Evolutionary conservation across 2,329 filamentous ascomycete genomes (phyloP).

Genomic region (Epichloe elymi): DNA sequence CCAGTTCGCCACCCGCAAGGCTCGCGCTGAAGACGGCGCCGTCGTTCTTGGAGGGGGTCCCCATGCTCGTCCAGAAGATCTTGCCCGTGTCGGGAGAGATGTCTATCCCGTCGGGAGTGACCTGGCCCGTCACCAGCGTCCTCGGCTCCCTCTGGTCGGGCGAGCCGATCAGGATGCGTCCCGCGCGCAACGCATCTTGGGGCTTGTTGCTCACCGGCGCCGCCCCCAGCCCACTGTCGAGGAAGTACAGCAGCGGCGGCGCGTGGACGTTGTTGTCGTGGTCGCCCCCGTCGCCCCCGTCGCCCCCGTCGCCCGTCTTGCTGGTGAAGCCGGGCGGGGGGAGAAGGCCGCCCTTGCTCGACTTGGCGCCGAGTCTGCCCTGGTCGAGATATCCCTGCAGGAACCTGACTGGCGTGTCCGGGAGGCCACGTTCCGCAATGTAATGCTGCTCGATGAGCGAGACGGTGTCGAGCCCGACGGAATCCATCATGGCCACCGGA

Average conservation of each 20-base stretch:
- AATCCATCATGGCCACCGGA: constrained; percentile 26
- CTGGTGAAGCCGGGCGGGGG: constrained; percentile 14
- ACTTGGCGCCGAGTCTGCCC: constrained; percentile 34
- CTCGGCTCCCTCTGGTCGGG: constrained; percentile 2
- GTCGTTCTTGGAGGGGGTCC: constrained; percentile 23
- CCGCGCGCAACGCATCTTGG: constrained; percentile 3
- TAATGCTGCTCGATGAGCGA: constrained; percentile 39
- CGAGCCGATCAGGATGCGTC: constrained; percentile 9
- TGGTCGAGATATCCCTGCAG: constrained; percentile 30
- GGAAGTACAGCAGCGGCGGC: constrained; percentile 12
- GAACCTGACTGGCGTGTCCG: constrained; percentile 29
- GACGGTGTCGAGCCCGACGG: constrained; percentile 39
- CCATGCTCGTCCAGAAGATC: constrained; percentile 40
- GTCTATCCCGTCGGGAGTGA: constrained; percentile 32
- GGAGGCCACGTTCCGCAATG: constrained; percentile 32
- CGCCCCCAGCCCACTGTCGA: constrained; percentile 16
- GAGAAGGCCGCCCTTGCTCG: constrained; percentile 25
- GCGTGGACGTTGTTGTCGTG: constrained; percentile 3
- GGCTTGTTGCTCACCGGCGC: not conserved
- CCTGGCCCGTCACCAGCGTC: constrained; percentile 13
- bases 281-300: not conserved
- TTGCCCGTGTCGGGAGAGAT: constrained; percentile 18
- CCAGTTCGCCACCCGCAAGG: constrained; percentile 34
- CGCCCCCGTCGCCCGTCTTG: not conserved
- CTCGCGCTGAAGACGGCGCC: constrained; percentile 30